Evolutionary conservation across 2,329 filamentous ascomycete genomes (phyloP).

Genomic region (Trichophyton rubrum): DNA sequence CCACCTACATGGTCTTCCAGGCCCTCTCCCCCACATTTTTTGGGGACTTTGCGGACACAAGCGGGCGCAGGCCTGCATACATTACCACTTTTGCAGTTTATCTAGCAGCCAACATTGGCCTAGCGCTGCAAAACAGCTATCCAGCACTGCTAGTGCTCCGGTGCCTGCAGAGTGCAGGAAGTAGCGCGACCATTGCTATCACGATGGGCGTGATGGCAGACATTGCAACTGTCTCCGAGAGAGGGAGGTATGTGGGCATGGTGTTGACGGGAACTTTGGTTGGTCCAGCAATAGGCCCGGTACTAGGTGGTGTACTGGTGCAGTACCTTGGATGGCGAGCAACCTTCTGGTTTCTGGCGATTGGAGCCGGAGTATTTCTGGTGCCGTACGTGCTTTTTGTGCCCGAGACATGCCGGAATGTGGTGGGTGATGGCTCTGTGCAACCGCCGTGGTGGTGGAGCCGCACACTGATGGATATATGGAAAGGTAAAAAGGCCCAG

Average conservation of each 20-base stretch:
- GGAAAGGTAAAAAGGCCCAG: slow-evolving; percentile 9
- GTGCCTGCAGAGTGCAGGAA: slow-evolving; percentile 51
- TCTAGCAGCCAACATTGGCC: slow-evolving; percentile 46
- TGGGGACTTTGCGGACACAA: slow-evolving; percentile 49
- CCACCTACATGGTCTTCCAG: slow-evolving; percentile 44
- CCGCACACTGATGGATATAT: slow-evolving; percentile 13
- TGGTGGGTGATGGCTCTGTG: slow-evolving; percentile 26
- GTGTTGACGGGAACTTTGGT: slow-evolving; percentile 47
- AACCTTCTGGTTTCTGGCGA: slow-evolving; percentile 57
- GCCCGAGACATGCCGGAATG: slow-evolving; percentile 38
- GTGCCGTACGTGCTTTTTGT: slow-evolving; percentile 44
- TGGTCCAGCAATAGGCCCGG: slow-evolving; percentile 42
- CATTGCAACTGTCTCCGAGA: slow-evolving; percentile 53
- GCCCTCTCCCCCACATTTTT: slow-evolving; percentile 49
- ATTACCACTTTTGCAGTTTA: slow-evolving; percentile 47
- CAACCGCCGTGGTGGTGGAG: slow-evolving; percentile 14
- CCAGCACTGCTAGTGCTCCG: slow-evolving; percentile 48
- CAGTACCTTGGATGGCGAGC: slow-evolving; percentile 55
- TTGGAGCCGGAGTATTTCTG: slow-evolving; percentile 38
- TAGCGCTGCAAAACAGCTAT: slow-evolving; percentile 47
- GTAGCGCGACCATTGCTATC: slow-evolving; percentile 57
- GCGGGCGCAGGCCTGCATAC: slow-evolving; percentile 50
- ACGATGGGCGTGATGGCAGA: slow-evolving; percentile 61
- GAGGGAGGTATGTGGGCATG: slow-evolving; percentile 61
- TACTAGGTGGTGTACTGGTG: slow-evolving; percentile 52